A percentile compares a stretch with the other conserved stretches of the same genome.
phyloP scores from a whole-genome alignment of 1,139 yeast species.

The Hansenula anomala region DNA sequence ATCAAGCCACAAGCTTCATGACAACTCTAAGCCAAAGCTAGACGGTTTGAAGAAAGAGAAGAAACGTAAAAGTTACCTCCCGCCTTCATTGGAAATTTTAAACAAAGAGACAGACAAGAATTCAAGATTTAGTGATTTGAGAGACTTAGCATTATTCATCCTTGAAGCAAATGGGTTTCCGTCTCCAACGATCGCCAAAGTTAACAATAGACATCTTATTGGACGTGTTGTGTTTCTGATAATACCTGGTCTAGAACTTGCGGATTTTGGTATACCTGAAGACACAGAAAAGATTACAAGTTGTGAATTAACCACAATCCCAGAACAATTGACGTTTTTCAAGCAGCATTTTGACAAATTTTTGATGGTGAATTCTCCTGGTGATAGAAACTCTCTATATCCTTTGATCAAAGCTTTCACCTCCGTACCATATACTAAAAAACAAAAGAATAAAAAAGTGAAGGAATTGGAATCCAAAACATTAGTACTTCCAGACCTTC shows the following conservation, averaged over 20 bases:
- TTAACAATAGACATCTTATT: conserved; percentile 39
- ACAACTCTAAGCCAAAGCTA: conserved; percentile 5
- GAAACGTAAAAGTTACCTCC: conserved; percentile 38
- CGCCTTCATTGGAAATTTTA: conserved; percentile 12
- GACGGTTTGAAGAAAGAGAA: conserved; percentile 22
- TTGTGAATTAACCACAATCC: conserved; percentile 15
- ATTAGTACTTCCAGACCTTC: conserved; percentile 50
- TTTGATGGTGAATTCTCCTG: conserved; percentile 33
- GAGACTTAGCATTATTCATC: conserved; percentile 49
- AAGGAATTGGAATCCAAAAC: conserved; percentile 32
- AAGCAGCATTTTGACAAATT: conserved; percentile 33
- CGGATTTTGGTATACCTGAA: conserved; percentile 32
- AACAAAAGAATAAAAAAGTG: conserved; percentile 41
- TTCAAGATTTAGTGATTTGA: conserved; percentile 37
- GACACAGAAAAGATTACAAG: conserved; percentile 2
- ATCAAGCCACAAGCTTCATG: conserved; percentile 24
- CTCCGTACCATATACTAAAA: conserved; percentile 48
- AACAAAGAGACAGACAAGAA: conserved; percentile 14
- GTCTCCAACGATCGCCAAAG: conserved; percentile 35
- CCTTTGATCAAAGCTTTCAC: conserved; percentile 53
- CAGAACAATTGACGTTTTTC: conserved; percentile 34
- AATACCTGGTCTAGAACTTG: conserved; percentile 60
- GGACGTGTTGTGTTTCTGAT: conserved; percentile 55
- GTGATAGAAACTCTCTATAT: conserved; percentile 40
- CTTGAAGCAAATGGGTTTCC: conserved; percentile 28